Conservation (phyloP, 169 alveolate genomes). For the Amoebophrya sp. region DNA sequence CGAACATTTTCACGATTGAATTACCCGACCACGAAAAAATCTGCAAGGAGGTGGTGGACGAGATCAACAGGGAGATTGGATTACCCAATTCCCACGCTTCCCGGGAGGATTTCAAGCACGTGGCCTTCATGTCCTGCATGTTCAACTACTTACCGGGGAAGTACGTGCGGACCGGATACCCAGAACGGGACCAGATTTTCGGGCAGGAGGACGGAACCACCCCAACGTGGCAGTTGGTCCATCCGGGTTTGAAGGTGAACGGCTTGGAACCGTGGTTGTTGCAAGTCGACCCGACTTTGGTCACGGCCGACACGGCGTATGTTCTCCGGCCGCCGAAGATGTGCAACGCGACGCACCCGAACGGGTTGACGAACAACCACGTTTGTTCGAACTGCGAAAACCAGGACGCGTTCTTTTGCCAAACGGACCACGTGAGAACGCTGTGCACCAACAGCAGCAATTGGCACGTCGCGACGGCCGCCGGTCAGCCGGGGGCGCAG, state of each 20-base stretch:
- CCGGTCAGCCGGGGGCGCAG: not conserved
- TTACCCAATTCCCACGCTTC: no score
- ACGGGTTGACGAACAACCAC: no score
- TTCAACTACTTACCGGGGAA: not conserved
- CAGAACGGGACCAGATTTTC: not conserved
- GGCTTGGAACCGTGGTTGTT: not conserved
- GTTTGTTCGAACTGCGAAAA: no score
- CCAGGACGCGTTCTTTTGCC: not conserved
- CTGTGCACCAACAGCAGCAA: not conserved
- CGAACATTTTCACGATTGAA: not conserved
- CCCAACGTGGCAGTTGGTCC: not conserved
- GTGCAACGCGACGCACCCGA: no score
- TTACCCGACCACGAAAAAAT: not conserved
- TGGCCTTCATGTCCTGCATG: not conserved
- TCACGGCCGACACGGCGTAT: not conserved
- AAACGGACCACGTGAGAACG: not conserved
- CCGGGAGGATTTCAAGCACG: not conserved
- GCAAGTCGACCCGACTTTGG: not conserved
- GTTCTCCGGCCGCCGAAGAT: not conserved
- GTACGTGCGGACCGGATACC: not conserved
- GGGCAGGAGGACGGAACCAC: not conserved
- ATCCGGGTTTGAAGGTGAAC: not conserved
- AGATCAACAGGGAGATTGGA: no score
- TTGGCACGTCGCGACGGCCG: not conserved
- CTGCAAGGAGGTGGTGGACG: no score